phyloP scores from a whole-genome alignment of 2,329 filamentous ascomycete genomes.

The Pseudogymnoascus sp. region DNA sequence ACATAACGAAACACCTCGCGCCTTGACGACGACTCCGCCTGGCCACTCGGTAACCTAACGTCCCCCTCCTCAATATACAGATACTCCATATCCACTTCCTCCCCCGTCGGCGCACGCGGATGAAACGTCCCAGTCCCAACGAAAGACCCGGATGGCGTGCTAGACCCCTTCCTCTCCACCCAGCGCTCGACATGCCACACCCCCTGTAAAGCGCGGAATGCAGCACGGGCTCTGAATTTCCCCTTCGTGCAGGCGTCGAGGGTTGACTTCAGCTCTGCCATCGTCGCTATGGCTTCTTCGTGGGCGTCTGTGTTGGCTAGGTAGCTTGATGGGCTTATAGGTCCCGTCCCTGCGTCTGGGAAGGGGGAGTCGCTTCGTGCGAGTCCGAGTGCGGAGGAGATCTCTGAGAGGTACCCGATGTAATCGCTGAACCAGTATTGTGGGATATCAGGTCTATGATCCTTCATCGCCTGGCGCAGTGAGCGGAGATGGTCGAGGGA shows the following conservation, averaged over 20 bases:
- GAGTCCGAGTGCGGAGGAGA: constrained; percentile 38
- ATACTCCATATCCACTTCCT: constrained; percentile 43
- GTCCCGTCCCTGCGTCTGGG: constrained; percentile 30
- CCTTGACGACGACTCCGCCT: not conserved
- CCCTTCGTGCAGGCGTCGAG: constrained; percentile 22
- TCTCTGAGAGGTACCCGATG: constrained; percentile 20
- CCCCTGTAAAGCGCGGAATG: constrained; percentile 64
- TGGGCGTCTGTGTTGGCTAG: constrained; percentile 29
- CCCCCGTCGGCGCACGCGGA: constrained; percentile 47
- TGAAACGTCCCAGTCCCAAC: constrained; percentile 57
- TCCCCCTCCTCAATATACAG: constrained; percentile 60
- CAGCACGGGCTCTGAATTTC: constrained; percentile 52
- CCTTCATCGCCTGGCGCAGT: not conserved
- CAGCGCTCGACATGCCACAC: constrained; percentile 55
- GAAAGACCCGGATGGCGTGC: constrained; percentile 56
- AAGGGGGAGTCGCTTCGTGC: constrained; percentile 36
- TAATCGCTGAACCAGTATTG: constrained; percentile 29
- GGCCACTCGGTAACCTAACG: constrained; percentile 42
- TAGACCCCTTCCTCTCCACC: constrained; percentile 43
- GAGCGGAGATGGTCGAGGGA: constrained; percentile 11
- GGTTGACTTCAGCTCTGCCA: constrained; percentile 29
- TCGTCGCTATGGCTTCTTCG: constrained; percentile 36
- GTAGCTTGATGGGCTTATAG: constrained; percentile 39
- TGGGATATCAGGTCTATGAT: not conserved
- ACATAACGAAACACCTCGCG: constrained; percentile 65